A percentile compares a stretch with the other conserved stretches of the same genome.
Evolutionary conservation across 2,329 filamentous ascomycete genomes (phyloP).

Genomic region (Colletotrichum theobromicola): DNA sequence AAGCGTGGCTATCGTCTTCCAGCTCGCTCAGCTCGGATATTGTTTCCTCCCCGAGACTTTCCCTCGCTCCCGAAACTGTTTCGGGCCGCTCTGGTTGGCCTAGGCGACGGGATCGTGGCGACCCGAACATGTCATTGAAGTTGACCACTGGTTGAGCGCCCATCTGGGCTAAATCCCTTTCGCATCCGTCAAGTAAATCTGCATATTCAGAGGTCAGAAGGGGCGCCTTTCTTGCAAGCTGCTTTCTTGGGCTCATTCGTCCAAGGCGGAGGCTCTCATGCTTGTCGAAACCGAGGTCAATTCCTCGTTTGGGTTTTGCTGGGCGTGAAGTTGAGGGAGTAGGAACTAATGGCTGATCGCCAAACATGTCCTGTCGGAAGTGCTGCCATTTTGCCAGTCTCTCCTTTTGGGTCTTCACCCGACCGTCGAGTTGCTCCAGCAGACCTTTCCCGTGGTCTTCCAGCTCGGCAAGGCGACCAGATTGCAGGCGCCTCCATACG

Average conservation of each 20-base stretch:
- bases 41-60: slow-evolving; percentile 31
- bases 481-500: slow-evolving; percentile 72
- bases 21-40: slow-evolving; percentile 58
- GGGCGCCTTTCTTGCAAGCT: slow-evolving; percentile 20
- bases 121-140: slow-evolving; percentile 23
- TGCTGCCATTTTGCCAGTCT: slow-evolving; percentile 76
- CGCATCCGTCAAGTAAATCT: slow-evolving; percentile 45
- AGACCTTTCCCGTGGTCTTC: slow-evolving; percentile 58
- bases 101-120: neutral
- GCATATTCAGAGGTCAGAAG: slow-evolving; percentile 47
- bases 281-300: slow-evolving; percentile 59
- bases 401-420: slow-evolving; percentile 69
- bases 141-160: slow-evolving; percentile 25
- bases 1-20: slow-evolving; percentile 47
- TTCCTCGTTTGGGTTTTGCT: slow-evolving; percentile 39
- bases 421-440: slow-evolving; percentile 72
- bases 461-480: slow-evolving; percentile 61
- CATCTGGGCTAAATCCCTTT: slow-evolving; percentile 41
- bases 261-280: slow-evolving; percentile 55
- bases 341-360: slow-evolving; percentile 27
- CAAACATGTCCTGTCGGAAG: slow-evolving; percentile 61
- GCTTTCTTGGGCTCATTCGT: slow-evolving; percentile 33
- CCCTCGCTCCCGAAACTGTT: slow-evolving; percentile 2
- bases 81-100: slow-evolving; percentile 14
- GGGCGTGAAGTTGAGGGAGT: slow-evolving; percentile 27